Evolutionary conservation across 164 flowering plant genomes (phyloP), one percentile per base, ranked within the genome.

Genomic region (Sextonia rubra): DNA sequence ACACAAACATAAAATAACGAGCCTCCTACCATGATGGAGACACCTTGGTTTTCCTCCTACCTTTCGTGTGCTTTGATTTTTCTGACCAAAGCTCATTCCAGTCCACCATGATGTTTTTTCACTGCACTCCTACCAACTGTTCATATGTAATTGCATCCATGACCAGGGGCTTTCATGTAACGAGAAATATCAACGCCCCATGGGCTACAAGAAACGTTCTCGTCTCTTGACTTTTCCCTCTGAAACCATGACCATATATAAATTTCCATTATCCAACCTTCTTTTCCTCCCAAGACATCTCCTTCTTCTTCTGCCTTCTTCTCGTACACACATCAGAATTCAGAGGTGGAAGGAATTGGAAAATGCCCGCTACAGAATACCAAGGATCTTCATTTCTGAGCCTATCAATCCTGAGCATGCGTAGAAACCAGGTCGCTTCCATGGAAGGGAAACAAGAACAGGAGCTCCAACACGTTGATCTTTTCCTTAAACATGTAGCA

Each of bases 331-430:
- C 37, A 6, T 60, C 37, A 14, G 6, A 52, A 52, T 12, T 52
- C n/a, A 20, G 3, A 15, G 3, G 58, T 52, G 14, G 4, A 15
- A 52, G 20, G 20, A 3, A 52, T 5, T 52, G 14, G n/a, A 47
- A 18, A 18, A 91, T 87, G 92, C 90, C 89, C 44, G 80, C 88
- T 17, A 83, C 86, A 1, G 90, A 86, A 9, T 69, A 82, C 70
- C 91, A 86, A 48, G 82, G 86, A 2, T 82, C 79, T 2, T 73
- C 78, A 24, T 92, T 92, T 75, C 80, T 94, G 17, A 88, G 91
- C 75, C 90, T 92, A 22, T 75, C 83, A 29, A 65, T 80, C 29
- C 89, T 90, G 65, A 94, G 97, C 82, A 86, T 92, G 77, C 87
- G 94, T 2, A 84, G 97, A 8, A 94, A 92, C 75, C 98, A 91